phyloP scores from a whole-genome alignment of 495 filamentous ascomycete genomes.

The Penicillium arizonense region DNA sequence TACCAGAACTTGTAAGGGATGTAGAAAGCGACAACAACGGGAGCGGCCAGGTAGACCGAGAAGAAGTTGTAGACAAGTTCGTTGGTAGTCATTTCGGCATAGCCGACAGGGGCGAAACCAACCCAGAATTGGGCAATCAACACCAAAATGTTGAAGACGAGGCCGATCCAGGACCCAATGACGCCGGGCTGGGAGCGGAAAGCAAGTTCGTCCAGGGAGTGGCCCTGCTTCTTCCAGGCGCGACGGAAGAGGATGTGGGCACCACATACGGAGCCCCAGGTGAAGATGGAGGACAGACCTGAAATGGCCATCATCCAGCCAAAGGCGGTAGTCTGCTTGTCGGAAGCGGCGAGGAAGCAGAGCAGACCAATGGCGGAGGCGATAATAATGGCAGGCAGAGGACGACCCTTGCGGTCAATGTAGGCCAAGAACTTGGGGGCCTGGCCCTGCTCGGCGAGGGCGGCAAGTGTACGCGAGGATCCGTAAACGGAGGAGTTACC shows the following conservation, averaged over 20 bases:
- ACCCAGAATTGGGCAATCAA: slow-evolving; percentile 93
- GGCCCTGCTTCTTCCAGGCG: slow-evolving; percentile 70
- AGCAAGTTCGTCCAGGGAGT: slow-evolving; percentile 70
- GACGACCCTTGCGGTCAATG: slow-evolving; percentile 81
- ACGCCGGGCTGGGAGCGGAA: slow-evolving; percentile 81
- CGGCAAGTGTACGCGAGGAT: slow-evolving; percentile 80
- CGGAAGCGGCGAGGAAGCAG: slow-evolving; percentile 71
- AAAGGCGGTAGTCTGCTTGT: slow-evolving; percentile 63
- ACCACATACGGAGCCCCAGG: slow-evolving; percentile 88
- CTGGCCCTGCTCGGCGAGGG: slow-evolving; percentile 81
- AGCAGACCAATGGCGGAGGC: slow-evolving; percentile 72
- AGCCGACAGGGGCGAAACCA: slow-evolving; percentile 75
- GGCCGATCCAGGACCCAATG: slow-evolving; percentile 79
- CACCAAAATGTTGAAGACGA: slow-evolving; percentile 76
- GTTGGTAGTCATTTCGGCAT: slow-evolving; percentile 34
- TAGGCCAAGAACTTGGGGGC: slow-evolving; percentile 75
- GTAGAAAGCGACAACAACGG: slow-evolving; percentile 76
- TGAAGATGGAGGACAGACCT: slow-evolving; percentile 86
- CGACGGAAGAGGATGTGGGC: slow-evolving; percentile 89
- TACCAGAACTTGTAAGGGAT: slow-evolving; percentile 77
- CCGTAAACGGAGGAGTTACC: slow-evolving; percentile 88
- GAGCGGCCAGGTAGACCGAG: slow-evolving; percentile 73
- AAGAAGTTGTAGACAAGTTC: slow-evolving; percentile 68
- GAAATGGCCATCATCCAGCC: slow-evolving; percentile 89
- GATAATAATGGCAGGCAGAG: slow-evolving; percentile 68